These are phyloP conservation scores for Lentinula sp. DNA, from an alignment of 768 basidiomycete species.

Conservation along the genomic window DNA sequence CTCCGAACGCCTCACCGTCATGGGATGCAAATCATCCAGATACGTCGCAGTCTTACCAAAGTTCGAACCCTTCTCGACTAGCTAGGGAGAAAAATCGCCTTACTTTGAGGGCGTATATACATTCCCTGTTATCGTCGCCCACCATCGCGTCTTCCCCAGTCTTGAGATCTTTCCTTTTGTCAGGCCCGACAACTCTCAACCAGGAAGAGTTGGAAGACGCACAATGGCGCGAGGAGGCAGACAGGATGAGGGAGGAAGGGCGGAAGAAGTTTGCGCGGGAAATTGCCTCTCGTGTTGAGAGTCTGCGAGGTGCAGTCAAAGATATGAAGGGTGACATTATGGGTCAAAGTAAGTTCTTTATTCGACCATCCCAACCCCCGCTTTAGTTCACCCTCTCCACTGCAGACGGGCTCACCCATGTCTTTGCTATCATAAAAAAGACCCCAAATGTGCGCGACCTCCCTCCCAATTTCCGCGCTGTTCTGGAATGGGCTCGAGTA, in stretches of 20 bases:
- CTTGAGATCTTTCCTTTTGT: slow-evolving; percentile 78
- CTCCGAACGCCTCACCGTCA: slow-evolving; percentile 16
- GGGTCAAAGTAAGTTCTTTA: slow-evolving; percentile 52
- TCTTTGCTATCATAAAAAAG: slow-evolving; percentile 85
- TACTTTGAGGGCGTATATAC: slow-evolving; percentile 91
- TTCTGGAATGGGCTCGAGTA: slow-evolving; percentile 95
- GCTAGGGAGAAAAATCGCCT: slow-evolving; percentile 92
- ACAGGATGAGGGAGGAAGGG: slow-evolving; percentile 82
- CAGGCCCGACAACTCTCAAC: slow-evolving; percentile 64
- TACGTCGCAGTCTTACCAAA: slow-evolving; percentile 9
- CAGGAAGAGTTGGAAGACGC: slow-evolving; percentile 77
- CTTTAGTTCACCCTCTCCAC: neutral
- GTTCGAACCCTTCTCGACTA: slow-evolving; percentile 40
- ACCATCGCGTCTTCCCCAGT: slow-evolving; percentile 82
- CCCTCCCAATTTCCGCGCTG: slow-evolving; percentile 81
- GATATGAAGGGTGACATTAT: slow-evolving; percentile 93
- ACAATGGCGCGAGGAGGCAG: slow-evolving; percentile 78
- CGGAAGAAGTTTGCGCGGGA: slow-evolving; percentile 80
- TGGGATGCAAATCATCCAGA: slow-evolving; percentile 10
- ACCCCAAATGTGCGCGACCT: slow-evolving; percentile 73
- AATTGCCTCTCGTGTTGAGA: slow-evolving; percentile 82
- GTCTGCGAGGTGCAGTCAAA: slow-evolving; percentile 74
- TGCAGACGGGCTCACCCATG: slow-evolving; percentile 78
- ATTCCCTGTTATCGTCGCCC: slow-evolving; percentile 63
- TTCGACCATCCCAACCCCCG: slow-evolving; percentile 7